These are phyloP conservation scores for Aureobasidium sp. DNA, from an alignment of 2,329 filamentous ascomycete genomes.

Conservation along the genomic window DNA sequence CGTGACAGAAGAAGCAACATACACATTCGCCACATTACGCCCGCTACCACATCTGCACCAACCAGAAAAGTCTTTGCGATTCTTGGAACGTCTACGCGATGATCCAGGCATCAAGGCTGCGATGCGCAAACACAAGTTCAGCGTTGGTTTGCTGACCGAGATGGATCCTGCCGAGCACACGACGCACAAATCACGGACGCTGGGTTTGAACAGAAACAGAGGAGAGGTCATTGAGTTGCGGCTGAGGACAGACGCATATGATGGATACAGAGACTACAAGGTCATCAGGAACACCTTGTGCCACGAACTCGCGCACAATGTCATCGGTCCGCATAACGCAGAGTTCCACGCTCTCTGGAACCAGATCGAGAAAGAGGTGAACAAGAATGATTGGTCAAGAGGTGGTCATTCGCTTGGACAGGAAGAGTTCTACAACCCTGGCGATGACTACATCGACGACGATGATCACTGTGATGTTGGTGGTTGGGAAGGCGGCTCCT, in stretches of 20 bases:
- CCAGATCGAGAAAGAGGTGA: slow-evolving; percentile 81
- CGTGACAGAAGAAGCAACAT: slow-evolving; percentile 52
- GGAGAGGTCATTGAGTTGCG: slow-evolving; percentile 88
- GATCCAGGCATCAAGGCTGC: slow-evolving; percentile 77
- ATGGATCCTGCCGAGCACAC: slow-evolving; percentile 89
- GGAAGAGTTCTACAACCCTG: slow-evolving; percentile 50
- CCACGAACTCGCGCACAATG: slow-evolving; percentile 91
- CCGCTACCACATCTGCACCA: slow-evolving; percentile 71
- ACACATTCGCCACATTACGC: slow-evolving; percentile 72
- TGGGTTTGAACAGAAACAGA: slow-evolving; percentile 79
- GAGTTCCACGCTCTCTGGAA: slow-evolving; percentile 86
- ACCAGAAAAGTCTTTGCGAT: slow-evolving; percentile 59
- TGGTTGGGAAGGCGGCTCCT: slow-evolving; percentile 72
- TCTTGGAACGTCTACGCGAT: slow-evolving; percentile 66
- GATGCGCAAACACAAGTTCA: slow-evolving; percentile 80
- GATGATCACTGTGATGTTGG: slow-evolving; percentile 59
- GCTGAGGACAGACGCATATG: slow-evolving; percentile 84
- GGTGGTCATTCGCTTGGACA: slow-evolving; percentile 56
- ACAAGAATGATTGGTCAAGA: slow-evolving; percentile 65
- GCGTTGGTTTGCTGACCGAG: slow-evolving; percentile 79
- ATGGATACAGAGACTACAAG: slow-evolving; percentile 88
- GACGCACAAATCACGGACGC: slow-evolving; percentile 67
- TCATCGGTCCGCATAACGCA: slow-evolving; percentile 73
- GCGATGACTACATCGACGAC: slow-evolving; percentile 25
- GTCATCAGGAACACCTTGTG: slow-evolving; percentile 87